Conservation (phyloP, 2,329 filamentous ascomycete genomes). For the Fusarium stilboides region DNA sequence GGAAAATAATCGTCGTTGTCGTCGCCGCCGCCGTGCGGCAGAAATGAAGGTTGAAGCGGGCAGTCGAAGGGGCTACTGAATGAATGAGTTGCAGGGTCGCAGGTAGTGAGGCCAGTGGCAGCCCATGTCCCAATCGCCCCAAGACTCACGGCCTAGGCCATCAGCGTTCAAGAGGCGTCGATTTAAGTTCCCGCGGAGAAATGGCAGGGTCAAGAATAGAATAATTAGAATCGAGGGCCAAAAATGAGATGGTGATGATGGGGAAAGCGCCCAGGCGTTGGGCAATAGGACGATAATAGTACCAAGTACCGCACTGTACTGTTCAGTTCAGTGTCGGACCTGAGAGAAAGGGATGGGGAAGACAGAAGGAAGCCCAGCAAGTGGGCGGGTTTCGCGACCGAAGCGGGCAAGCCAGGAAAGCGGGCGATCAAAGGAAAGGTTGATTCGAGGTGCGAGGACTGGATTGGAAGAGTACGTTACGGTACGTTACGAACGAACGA, state of each 20-base stretch:
- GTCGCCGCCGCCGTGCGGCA: conserved; percentile 40
- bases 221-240: conserved; percentile 33
- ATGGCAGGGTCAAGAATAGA: conserved; percentile 37
- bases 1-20: conserved; percentile 2
- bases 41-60: conserved; percentile 32
- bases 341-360: conserved; percentile 36
- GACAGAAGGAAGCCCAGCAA: conserved; percentile 21
- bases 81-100: conserved; percentile 50
- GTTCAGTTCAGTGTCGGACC: conserved; percentile 36
- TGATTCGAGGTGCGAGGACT: conserved; percentile 11
- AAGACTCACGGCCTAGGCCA: conserved; percentile 55
- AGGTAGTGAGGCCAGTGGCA: conserved; percentile 54
- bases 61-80: conserved; percentile 45
- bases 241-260: conserved; percentile 44
- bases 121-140: conserved; percentile 60
- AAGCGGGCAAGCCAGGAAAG: conserved; percentile 32
- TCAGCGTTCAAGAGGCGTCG: conserved; percentile 46
- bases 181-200: conserved; percentile 22
- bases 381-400: conserved; percentile 43
- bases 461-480: background rate
- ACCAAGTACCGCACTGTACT: conserved; percentile 33
- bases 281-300: conserved; percentile 17
- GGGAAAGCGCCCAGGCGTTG: conserved; percentile 27
- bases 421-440: conserved; percentile 18
- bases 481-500: conserved; percentile 27